phyloP scores from a whole-genome alignment of 768 basidiomycete genomes.

The Mrakia frigida region DNA sequence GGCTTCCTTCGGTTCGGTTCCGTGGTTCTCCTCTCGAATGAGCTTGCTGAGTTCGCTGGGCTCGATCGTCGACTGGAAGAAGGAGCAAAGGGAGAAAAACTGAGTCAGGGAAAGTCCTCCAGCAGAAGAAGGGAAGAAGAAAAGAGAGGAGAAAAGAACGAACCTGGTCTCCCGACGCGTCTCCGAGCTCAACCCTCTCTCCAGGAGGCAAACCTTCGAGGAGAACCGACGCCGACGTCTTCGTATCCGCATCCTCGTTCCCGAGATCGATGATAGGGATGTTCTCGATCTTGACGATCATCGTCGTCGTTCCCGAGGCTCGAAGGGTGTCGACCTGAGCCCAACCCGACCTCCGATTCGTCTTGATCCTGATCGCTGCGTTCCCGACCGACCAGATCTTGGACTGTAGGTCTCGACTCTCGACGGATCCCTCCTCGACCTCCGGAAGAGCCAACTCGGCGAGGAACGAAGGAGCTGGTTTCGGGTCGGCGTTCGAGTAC shows the following conservation, averaged over 20 bases:
- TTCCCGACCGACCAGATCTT: constrained; percentile 85
- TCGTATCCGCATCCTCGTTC: constrained; percentile 68
- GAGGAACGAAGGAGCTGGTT: constrained; percentile 72
- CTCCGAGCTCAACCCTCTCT: constrained; percentile 35
- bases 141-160: not conserved
- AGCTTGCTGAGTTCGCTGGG: constrained; percentile 10
- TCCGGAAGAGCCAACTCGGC: constrained; percentile 71
- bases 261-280: constrained; percentile 77
- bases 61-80: not conserved
- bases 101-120: not conserved
- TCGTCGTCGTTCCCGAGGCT: constrained; percentile 80
- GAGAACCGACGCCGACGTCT: constrained; percentile 3
- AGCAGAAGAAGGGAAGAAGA: not conserved
- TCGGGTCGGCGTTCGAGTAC: constrained; percentile 87
- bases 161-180: constrained; percentile 1
- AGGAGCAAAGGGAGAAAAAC: not conserved
- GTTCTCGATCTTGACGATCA: constrained; percentile 82
- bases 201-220: constrained; percentile 51
- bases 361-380: constrained; percentile 73
- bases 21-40: not conserved
- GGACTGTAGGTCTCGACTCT: constrained; percentile 46
- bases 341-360: constrained; percentile 73
- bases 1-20: not conserved
- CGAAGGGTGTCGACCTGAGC: constrained; percentile 76
- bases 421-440: constrained; percentile 35